Percentiles rank a stretch among this genome's conserved stretches.
Conservation (phyloP, 176 grass and related monocot genomes). For the Oryza nivara region DNA sequence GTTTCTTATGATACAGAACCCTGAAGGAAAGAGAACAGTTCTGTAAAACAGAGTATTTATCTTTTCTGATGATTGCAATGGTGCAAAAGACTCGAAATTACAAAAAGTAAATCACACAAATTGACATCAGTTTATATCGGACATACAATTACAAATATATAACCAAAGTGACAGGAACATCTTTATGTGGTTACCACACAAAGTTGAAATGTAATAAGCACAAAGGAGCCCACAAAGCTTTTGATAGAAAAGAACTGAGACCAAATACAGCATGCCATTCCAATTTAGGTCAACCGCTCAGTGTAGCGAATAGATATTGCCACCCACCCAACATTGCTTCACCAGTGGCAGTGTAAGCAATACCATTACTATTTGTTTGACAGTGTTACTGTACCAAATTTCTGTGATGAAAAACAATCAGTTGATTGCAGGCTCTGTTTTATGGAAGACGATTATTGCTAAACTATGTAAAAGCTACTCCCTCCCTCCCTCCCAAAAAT, state of each 20-base stretch:
- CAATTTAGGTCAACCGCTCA: neutral
- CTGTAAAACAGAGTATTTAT: neutral
- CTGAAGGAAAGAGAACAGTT: neutral
- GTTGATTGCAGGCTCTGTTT: neutral
- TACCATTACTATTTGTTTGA: neutral
- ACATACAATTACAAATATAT: neutral
- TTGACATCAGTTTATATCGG: neutral
- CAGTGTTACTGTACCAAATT: neutral
- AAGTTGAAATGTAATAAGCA: neutral
- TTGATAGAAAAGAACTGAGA: neutral
- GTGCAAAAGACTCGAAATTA: neutral
- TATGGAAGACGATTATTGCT: neutral
- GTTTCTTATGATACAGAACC: neutral
- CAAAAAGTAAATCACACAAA: conserved; percentile 4
- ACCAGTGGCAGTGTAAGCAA: neutral
- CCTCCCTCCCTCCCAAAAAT: too few relatives aligned
- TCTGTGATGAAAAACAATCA: neutral
- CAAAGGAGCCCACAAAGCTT: neutral
- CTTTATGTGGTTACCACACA: neutral
- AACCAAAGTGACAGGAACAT: neutral
- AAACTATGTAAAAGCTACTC: neutral
- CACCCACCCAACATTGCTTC: conserved; percentile 3
- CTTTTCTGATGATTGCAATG: neutral
- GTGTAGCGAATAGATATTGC: neutral
- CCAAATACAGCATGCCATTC: neutral